A percentile compares a stretch with the other conserved stretches of the same genome.
These are phyloP conservation scores for Lepidium aucheri DNA, from an alignment of 345 rosid genomes.

Conservation along the genomic window DNA sequence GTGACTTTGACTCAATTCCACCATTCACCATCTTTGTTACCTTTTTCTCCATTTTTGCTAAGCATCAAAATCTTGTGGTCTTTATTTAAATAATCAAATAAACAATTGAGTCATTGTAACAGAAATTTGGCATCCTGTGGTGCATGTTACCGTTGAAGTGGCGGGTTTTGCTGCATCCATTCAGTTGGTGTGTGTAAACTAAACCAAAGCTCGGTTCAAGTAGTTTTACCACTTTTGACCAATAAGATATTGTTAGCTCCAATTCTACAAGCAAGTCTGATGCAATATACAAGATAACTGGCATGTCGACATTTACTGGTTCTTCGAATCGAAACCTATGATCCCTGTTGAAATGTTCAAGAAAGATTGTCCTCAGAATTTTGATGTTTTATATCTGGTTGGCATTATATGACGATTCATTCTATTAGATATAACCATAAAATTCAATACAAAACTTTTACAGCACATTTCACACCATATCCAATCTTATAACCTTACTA, in stretches of 20 bases:
- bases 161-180: constrained; percentile 25
- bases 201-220: constrained; percentile 9
- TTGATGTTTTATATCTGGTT: not conserved
- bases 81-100: constrained; percentile 5
- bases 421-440: not conserved
- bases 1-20: constrained; percentile 39
- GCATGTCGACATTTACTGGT: not conserved
- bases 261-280: not conserved
- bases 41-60: constrained; percentile 28
- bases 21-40: constrained; percentile 46
- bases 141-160: constrained; percentile 28
- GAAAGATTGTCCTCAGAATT: not conserved
- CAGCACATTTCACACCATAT: constrained; percentile 4
- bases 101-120: constrained; percentile 12
- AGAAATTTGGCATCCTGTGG: constrained; percentile 26
- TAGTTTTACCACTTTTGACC: not conserved
- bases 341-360: not conserved
- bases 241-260: not conserved
- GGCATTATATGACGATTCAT: not conserved
- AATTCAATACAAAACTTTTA: constrained; percentile 6
- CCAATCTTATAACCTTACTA: constrained; percentile 6
- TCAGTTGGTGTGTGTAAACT: constrained; percentile 14
- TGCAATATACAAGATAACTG: not conserved
- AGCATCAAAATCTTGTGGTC: constrained; percentile 10
- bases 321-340: not conserved